Conservation (phyloP, 2,329 filamentous ascomycete genomes). For the Epichloe bromicola region DNA sequence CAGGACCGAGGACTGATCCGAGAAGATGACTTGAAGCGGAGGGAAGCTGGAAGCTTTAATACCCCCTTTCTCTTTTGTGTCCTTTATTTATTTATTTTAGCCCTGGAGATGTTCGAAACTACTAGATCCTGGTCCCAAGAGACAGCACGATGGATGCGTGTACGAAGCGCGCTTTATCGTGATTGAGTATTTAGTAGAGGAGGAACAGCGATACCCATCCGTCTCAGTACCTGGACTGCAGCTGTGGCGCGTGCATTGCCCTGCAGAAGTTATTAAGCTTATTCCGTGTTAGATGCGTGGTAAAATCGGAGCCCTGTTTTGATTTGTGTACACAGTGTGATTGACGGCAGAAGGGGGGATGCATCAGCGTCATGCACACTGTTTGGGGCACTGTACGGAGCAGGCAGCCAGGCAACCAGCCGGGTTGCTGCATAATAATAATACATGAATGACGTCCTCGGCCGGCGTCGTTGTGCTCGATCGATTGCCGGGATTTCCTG, state of each 20-base stretch:
- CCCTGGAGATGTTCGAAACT: neutral
- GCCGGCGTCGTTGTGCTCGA: too few species aligned
- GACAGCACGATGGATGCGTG: neutral
- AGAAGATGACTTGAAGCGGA: neutral
- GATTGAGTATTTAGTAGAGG: neutral
- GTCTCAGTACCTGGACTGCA: neutral
- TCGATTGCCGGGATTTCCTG: too few species aligned
- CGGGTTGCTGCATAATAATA: too few species aligned
- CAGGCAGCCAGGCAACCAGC: too few species aligned
- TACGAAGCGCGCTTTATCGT: neutral
- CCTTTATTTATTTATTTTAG: neutral
- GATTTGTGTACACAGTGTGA: too few species aligned
- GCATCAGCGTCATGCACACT: too few species aligned
- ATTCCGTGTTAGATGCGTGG: neutral
- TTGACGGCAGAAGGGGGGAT: too few species aligned
- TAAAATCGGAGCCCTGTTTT: neutral
- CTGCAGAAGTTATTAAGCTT: neutral
- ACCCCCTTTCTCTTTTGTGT: constrained; percentile 4
- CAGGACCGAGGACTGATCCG: neutral
- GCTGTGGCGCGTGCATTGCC: neutral
- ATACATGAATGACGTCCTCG: too few species aligned
- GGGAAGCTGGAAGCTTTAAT: constrained; percentile 1
- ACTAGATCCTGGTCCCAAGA: neutral
- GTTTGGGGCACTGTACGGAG: too few species aligned
- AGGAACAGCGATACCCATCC: constrained; percentile 7